Base-by-base conservation (phyloP, 495 filamentous ascomycete genomes). In the Annulohypoxylon bovei region DNA sequence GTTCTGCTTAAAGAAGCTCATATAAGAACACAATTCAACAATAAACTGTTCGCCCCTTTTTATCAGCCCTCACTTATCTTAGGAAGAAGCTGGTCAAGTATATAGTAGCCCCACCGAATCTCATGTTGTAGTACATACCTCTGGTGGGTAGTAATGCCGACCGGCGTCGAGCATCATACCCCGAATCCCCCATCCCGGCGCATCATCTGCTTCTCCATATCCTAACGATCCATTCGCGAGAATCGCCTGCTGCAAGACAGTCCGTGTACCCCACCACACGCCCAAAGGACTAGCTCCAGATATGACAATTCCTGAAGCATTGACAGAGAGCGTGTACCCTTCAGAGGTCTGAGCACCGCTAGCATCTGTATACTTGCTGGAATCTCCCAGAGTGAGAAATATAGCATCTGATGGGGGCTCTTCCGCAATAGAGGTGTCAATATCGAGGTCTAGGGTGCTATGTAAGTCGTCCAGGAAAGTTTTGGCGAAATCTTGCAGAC, bases 1-100 rank as follows among this genome's bases (percentile, higher is more conserved):
- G 66, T 86, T 86, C 60, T 86, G 83, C 67, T 87, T 87, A 78
- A 85, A 87, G 67, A 82, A 85, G 32, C 82, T 85, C 64, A 85
- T 76, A 55, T 85, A 86, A 9, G 82, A 78, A 73, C 85, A 86
- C 70, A 86, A 76, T 55, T 86, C 83, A 22, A 77, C 68, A n/a
- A 87, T 55, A 58, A 87, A 87, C 62, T 83, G n/a, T 30, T 61
- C 27, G 4, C 1, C 1, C 8, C 12, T 39, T 33, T 6, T 39
- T 2, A 37, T 63, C 42, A 67, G 32, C 39, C 14, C 50, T 18
- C 0, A 22, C 4, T 11, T 22, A 22, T 54, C n/a, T 54, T 6
- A 22, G n/a, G 5, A 6, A 18, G 27, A n/a, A 32, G 49, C 14
- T 22, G 28, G 23, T 14, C 12, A 30, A 50, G 9, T 23, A 7